Conservation (phyloP, 176 grass and related monocot genomes). For the Hordeum vulgare region DNA sequence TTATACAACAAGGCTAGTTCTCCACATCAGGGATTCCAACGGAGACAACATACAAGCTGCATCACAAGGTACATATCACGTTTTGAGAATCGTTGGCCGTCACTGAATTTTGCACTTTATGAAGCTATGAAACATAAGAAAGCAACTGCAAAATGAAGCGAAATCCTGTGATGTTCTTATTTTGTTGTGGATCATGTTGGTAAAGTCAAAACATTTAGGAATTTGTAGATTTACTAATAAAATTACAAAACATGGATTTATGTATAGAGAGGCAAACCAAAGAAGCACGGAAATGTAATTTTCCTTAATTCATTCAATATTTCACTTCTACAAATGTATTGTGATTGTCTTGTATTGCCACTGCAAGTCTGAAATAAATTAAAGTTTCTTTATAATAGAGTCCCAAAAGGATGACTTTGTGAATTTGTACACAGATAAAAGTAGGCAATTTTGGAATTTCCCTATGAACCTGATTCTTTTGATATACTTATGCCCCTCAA, state of each 20-base stretch:
- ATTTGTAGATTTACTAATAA: not conserved
- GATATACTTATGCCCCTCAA: not conserved
- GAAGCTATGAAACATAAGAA: not conserved
- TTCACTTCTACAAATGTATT: not conserved
- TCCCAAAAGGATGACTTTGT: not conserved
- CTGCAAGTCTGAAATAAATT: not conserved
- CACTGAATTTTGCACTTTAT: not conserved
- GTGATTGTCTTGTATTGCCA: not conserved
- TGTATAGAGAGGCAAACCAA: not conserved
- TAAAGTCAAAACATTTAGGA: not conserved
- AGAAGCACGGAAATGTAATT: not conserved
- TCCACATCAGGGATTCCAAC: conserved; percentile 34
- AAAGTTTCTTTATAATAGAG: not conserved
- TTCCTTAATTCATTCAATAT: not conserved
- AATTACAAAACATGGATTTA: not conserved
- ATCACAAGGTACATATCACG: conserved; percentile 31
- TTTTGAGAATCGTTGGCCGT: not conserved
- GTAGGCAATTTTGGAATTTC: not conserved
- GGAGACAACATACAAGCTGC: conserved; percentile 20
- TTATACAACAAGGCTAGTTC: conserved; percentile 27
- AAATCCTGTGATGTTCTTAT: not conserved
- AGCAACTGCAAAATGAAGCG: not conserved
- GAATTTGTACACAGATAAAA: not conserved
- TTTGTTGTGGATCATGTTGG: not conserved
- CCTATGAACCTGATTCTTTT: not conserved